Evolutionary conservation across 1,139 yeast genomes (phyloP).

Genomic region (Candida anutae): DNA sequence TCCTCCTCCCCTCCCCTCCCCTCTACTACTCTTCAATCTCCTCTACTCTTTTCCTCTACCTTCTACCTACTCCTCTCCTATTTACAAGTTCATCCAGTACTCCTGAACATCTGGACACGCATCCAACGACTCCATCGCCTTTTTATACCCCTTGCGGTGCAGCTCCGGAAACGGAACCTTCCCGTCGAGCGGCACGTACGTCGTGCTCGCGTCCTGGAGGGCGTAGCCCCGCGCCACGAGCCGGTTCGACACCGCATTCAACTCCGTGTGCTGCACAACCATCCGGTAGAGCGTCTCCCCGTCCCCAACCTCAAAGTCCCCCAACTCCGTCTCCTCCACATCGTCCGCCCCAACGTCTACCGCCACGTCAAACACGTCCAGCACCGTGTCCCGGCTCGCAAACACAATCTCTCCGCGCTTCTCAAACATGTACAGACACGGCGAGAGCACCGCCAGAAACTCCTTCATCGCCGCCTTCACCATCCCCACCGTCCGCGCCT

Average conservation of each 20-base stretch:
- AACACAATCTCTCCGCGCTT: slow-evolving; percentile 66
- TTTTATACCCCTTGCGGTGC: slow-evolving; percentile 42
- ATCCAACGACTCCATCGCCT: slow-evolving; percentile 56
- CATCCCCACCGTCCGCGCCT: slow-evolving; percentile 68
- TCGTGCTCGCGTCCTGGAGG: slow-evolving; percentile 64
- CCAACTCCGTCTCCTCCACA: slow-evolving; percentile 44
- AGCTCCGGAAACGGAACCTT: slow-evolving; percentile 49
- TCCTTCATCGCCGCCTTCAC: slow-evolving; percentile 74
- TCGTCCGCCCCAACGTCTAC: slow-evolving; percentile 85
- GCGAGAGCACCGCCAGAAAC: slow-evolving; percentile 63
- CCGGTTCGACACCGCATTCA: slow-evolving; percentile 53
- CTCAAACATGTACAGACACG: slow-evolving; percentile 71
- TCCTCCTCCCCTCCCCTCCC: no score
- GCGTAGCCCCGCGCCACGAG: slow-evolving; percentile 48
- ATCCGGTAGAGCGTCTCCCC: slow-evolving; percentile 29
- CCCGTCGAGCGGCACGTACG: slow-evolving; percentile 59
- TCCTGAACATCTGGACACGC: slow-evolving; percentile 77
- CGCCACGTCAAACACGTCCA: slow-evolving; percentile 58
- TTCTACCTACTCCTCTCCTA: no score
- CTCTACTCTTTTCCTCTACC: no score
- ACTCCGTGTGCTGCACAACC: slow-evolving; percentile 54
- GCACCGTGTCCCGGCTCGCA: slow-evolving; percentile 28
- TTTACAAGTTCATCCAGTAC: slow-evolving; percentile 65
- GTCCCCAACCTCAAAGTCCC: slow-evolving; percentile 30
- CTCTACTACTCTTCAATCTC: no score